Base-by-base conservation (phyloP, 805 yeast species). In the Yamadazyma sp. region DNA sequence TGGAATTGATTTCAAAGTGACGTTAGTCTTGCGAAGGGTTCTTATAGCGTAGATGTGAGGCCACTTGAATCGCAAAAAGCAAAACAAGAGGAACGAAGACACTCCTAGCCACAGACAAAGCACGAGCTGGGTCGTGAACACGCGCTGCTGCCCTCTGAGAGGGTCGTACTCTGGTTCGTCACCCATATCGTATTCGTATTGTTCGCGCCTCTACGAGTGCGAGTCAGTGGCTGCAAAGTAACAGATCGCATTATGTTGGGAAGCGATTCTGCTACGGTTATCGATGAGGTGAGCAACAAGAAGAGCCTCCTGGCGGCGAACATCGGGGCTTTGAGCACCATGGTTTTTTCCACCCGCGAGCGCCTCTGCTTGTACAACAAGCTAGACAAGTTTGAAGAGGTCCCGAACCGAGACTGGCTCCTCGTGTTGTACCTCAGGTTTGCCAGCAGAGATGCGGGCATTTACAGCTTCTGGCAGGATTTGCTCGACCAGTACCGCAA, bases 11-110 rank as follows among this genome's bases (percentile, higher is more conserved):
- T 65, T 66, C 21, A 75, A 59, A 15, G 47, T 50, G 30, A 52
- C 48, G 50, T 64, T 62, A 34, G 58, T 54, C 48, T 68, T 66
- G 42, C 82, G 53, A 31, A 74, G 60, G 9, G 82, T 71, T 39
- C 84, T 48, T 8, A 77, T 71, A 10, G 80, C 78, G 49, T 77
- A 78, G 40, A 78, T 65, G 41, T 76, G 70, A 7, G 83, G 83
- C 65, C 80, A 75, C 42, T 67, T 64, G 46, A 70, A 70, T 35
- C 84, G 56, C 20, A 73, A 56, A 21, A 73, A 45, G 45, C 83
- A 78, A 50, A 78, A 78, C 15, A 70, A 47, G 9, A 68, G 34
- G 41, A 78, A 75, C 17, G 76, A 64, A 8, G 65, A 42, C 6
- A 62, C 22, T 0, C 83, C 83, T n/a, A 71, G 52, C 32, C 64